Evolutionary conservation across 2,329 filamentous ascomycete genomes (phyloP).

Genomic region (Botryotinia calthae): DNA sequence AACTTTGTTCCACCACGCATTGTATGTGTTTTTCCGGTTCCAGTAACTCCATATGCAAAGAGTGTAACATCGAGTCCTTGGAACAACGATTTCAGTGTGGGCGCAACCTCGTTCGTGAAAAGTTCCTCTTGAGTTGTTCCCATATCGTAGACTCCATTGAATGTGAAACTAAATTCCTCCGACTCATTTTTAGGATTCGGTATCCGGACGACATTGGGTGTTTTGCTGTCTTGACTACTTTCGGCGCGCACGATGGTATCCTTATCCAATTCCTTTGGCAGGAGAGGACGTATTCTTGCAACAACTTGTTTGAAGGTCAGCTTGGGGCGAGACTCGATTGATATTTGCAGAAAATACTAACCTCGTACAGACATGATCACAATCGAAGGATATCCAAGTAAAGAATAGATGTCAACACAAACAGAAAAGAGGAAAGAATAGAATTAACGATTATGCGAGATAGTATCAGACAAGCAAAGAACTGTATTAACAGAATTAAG

Average conservation of each 20-base stretch:
- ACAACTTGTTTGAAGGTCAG: slow-evolving; percentile 68
- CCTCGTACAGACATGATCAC: slow-evolving; percentile 34
- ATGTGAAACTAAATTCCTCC: slow-evolving; percentile 91
- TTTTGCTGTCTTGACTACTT: slow-evolving; percentile 57
- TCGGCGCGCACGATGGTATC: slow-evolving; percentile 79
- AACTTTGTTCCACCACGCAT: slow-evolving; percentile 90
- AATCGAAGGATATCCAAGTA: slow-evolving; percentile 1
- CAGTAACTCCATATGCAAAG: slow-evolving; percentile 91
- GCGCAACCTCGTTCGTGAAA: slow-evolving; percentile 89
- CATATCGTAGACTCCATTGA: slow-evolving; percentile 88
- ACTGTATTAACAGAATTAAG: not conserved
- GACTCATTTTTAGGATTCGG: slow-evolving; percentile 90
- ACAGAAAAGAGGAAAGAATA: not conserved
- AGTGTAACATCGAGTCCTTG: slow-evolving; percentile 84
- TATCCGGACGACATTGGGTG: slow-evolving; percentile 74
- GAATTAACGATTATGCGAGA: slow-evolving; percentile 5
- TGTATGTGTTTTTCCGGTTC: slow-evolving; percentile 92
- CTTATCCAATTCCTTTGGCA: slow-evolving; percentile 80
- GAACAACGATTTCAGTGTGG: slow-evolving; percentile 89
- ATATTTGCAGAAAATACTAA: slow-evolving; percentile 20
- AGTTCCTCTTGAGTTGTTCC: slow-evolving; percentile 78
- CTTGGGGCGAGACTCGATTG: slow-evolving; percentile 40
- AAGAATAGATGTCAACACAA: slow-evolving; percentile 2
- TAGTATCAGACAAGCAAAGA: not conserved
- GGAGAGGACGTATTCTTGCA: slow-evolving; percentile 82